Percentiles rank a stretch among this genome's conserved stretches.
phyloP scores from a whole-genome alignment of 2,329 filamentous ascomycete genomes.

The Xylariaceae sp. region DNA sequence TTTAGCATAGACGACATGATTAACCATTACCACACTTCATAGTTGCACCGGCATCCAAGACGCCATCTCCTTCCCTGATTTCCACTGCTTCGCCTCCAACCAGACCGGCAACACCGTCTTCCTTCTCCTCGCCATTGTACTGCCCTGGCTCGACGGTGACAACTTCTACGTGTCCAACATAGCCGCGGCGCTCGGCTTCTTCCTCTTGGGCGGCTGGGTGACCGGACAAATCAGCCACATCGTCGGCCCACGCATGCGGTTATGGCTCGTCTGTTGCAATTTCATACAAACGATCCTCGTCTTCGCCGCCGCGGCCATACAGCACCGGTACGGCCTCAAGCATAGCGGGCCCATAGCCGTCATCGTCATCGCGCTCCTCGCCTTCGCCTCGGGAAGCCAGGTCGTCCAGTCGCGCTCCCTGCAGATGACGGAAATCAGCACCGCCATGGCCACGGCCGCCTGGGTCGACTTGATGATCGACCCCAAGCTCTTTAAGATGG shows the following conservation, averaged over 20 bases:
- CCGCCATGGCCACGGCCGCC: constrained; percentile 59
- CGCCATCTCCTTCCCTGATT: constrained; percentile 55
- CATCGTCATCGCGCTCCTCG: constrained; percentile 45
- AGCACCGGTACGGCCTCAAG: constrained; percentile 37
- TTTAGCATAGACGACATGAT: neutral
- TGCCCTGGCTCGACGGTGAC: constrained; percentile 42
- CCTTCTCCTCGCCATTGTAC: constrained; percentile 46
- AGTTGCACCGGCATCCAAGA: constrained; percentile 50
- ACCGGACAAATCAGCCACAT: constrained; percentile 53
- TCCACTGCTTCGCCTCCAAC: constrained; percentile 58
- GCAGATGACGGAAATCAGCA: constrained; percentile 55
- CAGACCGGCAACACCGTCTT: constrained; percentile 62
- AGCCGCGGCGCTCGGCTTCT: constrained; percentile 49
- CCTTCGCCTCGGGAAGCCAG: constrained; percentile 52
- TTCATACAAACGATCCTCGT: constrained; percentile 50
- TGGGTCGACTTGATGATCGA: constrained; percentile 57
- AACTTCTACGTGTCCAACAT: constrained; percentile 51
- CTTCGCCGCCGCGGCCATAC: constrained; percentile 46
- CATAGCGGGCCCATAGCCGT: constrained; percentile 36
- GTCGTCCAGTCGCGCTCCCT: constrained; percentile 52
- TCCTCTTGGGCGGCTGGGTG: constrained; percentile 48
- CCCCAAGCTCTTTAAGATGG: constrained; percentile 39
- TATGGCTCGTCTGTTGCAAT: constrained; percentile 51
- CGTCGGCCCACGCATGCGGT: constrained; percentile 44
- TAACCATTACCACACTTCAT: neutral